These are phyloP conservation scores for Heteromeles arbutifolia DNA, from an alignment of 306 rosid genomes.

Conservation along the genomic window DNA sequence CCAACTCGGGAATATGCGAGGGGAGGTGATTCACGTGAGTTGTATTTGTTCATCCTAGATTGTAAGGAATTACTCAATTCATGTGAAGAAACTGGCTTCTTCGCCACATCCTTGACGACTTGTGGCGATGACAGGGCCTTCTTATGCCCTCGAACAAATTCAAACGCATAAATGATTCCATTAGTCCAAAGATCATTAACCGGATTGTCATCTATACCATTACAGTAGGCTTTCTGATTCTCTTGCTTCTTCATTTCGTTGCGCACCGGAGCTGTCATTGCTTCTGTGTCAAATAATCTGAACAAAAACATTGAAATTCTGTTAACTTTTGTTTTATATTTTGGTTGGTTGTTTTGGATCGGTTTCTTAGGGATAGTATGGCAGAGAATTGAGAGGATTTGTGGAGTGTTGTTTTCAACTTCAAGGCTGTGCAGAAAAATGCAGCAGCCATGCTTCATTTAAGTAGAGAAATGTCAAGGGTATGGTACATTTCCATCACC, in stretches of 20 bases:
- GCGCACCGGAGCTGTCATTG: conserved; percentile 2
- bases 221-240: conserved; percentile 10
- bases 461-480: too few relatives aligned
- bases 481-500: too few relatives aligned
- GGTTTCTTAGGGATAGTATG: too few relatives aligned
- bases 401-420: too few relatives aligned
- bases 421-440: too few relatives aligned
- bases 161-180: conserved; percentile 65
- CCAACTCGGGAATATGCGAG: too few relatives aligned
- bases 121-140: conserved; percentile 9
- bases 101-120: conserved; percentile 2
- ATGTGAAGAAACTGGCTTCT: conserved; percentile 18
- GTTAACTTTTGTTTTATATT: too few relatives aligned
- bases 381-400: too few relatives aligned
- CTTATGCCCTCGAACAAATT: conserved; percentile 26
- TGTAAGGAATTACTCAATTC: neutral
- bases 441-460: too few relatives aligned
- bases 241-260: conserved; percentile 25
- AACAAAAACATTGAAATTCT: neutral
- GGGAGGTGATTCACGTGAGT: too few relatives aligned
- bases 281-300: neutral
- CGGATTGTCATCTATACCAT: conserved; percentile 8
- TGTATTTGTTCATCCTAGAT: conserved; percentile 6
- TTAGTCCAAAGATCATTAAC: conserved; percentile 44
- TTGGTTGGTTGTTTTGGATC: too few relatives aligned